phyloP scores from a whole-genome alignment of 2,329 filamentous ascomycete species.

The Neospermospora avenae region DNA sequence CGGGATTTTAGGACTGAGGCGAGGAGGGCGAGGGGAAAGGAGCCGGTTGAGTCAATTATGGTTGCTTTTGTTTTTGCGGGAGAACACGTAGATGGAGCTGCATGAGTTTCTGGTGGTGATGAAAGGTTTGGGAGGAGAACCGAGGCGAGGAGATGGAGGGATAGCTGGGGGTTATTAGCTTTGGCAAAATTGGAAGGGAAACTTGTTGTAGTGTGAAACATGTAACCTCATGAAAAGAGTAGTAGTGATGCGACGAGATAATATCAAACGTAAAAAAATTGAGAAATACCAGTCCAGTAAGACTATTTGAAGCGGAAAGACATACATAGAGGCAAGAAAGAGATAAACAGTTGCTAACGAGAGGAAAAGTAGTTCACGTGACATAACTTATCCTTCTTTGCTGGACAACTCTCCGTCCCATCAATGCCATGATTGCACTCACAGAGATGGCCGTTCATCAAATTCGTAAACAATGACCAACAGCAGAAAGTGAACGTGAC shows the following conservation, averaged over 20 bases:
- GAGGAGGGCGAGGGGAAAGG: constrained; percentile 30
- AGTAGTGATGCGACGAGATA: not conserved
- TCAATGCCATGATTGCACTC: too few relatives aligned
- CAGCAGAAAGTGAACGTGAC: not conserved
- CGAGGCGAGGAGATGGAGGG: constrained; percentile 29
- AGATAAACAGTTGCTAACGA: not conserved
- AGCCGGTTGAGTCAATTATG: constrained; percentile 33
- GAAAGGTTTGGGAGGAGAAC: constrained; percentile 20
- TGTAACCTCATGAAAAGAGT: not conserved
- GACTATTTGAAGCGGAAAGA: not conserved
- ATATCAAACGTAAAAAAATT: not conserved
- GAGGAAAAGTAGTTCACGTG: not conserved
- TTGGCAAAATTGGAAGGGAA: not conserved
- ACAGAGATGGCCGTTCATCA: not conserved
- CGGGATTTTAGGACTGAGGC: constrained; percentile 28
- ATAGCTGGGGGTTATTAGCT: constrained; percentile 24
- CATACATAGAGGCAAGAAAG: not conserved
- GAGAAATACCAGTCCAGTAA: not conserved
- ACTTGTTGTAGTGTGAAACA: not conserved
- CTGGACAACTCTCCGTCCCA: not conserved
- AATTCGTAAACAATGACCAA: not conserved
- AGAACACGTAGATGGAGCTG: not conserved
- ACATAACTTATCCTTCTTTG: not conserved
- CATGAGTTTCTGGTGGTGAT: not conserved
- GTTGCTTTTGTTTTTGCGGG: constrained; percentile 22